Evolutionary conservation across 495 filamentous ascomycete genomes (phyloP).

Genomic region (Neurospora sp.): DNA sequence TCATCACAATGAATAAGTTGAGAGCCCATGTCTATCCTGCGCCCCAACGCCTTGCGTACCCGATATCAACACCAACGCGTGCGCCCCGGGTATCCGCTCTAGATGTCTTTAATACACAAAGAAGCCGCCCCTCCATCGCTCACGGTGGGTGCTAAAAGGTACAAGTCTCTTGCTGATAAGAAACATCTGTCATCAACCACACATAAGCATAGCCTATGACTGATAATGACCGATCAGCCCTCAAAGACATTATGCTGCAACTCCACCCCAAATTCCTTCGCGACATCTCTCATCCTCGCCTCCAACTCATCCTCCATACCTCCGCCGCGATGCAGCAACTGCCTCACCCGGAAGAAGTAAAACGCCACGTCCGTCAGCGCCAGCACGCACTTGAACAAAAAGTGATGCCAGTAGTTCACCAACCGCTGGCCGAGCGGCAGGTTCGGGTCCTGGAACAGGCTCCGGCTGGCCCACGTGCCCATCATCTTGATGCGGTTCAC

Average conservation of each 20-base stretch:
- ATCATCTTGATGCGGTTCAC: constrained; percentile 95
- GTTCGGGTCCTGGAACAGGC: constrained; percentile 54
- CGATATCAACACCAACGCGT: not conserved
- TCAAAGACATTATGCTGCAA: constrained; percentile 80
- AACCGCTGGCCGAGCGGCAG: constrained; percentile 30
- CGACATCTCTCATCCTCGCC: constrained; percentile 71
- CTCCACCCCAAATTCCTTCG: constrained; percentile 86
- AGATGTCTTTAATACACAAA: not conserved
- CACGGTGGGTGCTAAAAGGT: not conserved
- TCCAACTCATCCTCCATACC: constrained; percentile 96
- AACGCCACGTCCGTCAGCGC: constrained; percentile 74
- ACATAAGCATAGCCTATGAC: not conserved
- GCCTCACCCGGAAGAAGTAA: constrained; percentile 64
- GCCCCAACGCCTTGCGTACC: not conserved
- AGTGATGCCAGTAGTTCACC: constrained; percentile 54
- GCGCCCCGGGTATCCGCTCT: not conserved
- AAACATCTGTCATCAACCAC: not conserved
- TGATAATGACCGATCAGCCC: constrained; percentile 38
- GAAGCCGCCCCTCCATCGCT: not conserved
- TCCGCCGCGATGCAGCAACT: constrained; percentile 60
- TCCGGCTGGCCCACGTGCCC: constrained; percentile 76
- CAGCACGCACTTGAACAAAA: constrained; percentile 71
- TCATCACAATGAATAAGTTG: not conserved
- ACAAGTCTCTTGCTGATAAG: not conserved
- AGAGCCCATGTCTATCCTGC: not conserved